Conservation (phyloP, 768 basidiomycete genomes). For the Lanmaoa rubissima region DNA sequence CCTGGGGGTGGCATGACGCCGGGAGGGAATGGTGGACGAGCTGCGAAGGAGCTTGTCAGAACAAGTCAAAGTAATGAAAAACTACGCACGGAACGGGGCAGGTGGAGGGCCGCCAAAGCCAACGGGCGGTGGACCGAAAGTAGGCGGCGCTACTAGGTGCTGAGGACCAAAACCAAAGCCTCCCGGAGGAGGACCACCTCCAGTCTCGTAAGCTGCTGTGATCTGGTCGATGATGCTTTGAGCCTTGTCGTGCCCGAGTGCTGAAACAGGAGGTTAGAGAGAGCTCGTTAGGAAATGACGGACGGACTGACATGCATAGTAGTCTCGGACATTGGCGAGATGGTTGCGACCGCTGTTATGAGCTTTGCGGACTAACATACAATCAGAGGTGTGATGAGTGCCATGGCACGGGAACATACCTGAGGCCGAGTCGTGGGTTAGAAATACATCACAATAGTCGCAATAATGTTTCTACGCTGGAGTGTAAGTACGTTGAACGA, state of each 20-base stretch:
- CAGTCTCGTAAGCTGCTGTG: slow-evolving; percentile 86
- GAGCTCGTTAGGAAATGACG: not conserved
- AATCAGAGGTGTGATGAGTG: slow-evolving; percentile 4
- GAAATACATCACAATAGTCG: slow-evolving; percentile 90
- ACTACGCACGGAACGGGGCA: slow-evolving; percentile 17
- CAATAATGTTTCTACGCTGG: slow-evolving; percentile 81
- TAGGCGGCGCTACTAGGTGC: slow-evolving; percentile 58
- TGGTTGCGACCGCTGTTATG: slow-evolving; percentile 99
- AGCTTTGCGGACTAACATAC: slow-evolving; percentile 81
- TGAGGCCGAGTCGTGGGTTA: slow-evolving; percentile 93
- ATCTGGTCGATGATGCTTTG: slow-evolving; percentile 99
- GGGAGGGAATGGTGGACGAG: slow-evolving; percentile 71
- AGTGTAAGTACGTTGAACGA: slow-evolving; percentile 3
- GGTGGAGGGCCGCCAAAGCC: slow-evolving; percentile 55
- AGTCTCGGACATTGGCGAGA: slow-evolving; percentile 92
- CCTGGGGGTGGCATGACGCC: slow-evolving; percentile 48
- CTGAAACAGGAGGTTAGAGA: slow-evolving; percentile 37
- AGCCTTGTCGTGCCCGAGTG: slow-evolving; percentile 93
- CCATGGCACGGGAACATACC: slow-evolving; percentile 43
- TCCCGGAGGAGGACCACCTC: slow-evolving; percentile 82
- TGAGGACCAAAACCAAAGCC: slow-evolving; percentile 87
- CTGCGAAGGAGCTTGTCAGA: slow-evolving; percentile 31
- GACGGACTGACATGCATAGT: slow-evolving; percentile 78
- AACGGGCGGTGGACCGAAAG: slow-evolving; percentile 52
- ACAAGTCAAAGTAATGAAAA: not conserved